phyloP scores from a whole-genome alignment of 2,329 filamentous ascomycete species.

The Rutstroemia sp. region DNA sequence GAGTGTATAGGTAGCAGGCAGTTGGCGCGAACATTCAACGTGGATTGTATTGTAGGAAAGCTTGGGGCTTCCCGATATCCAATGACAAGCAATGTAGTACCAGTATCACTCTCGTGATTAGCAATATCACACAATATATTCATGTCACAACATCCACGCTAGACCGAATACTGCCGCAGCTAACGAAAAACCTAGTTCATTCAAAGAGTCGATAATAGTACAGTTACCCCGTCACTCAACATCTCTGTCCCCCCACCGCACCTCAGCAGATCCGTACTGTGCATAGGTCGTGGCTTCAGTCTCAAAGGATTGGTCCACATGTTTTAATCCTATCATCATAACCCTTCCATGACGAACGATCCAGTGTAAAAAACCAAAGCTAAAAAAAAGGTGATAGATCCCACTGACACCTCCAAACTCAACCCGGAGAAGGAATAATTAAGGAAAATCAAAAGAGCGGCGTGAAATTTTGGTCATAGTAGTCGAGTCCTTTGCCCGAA shows the following conservation, averaged over 20 bases:
- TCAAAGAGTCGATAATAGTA: not conserved
- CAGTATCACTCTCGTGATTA: too few species aligned
- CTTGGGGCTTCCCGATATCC: too few species aligned
- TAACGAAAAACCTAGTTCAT: not conserved
- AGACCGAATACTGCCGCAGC: not conserved
- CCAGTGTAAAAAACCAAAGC: constrained; percentile 6
- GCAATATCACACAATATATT: not conserved
- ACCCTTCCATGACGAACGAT: constrained; percentile 6
- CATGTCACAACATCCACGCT: not conserved
- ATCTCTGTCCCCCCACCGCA: not conserved
- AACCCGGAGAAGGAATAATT: constrained; percentile 5
- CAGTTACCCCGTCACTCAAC: not conserved
- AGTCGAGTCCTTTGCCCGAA: not conserved
- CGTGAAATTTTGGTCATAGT: not conserved
- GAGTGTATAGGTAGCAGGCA: too few species aligned
- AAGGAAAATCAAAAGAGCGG: not conserved
- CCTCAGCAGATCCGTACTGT: not conserved
- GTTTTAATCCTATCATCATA: not conserved
- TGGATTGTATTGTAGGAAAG: too few species aligned
- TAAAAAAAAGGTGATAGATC: constrained; percentile 5
- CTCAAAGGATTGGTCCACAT: not conserved
- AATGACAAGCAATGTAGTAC: too few species aligned
- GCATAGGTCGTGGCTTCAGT: not conserved
- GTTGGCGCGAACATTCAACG: too few species aligned
- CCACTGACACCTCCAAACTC: constrained; percentile 8